Conservation (phyloP, 1,284 basidiomycete genomes). For the Sparassis latifolia region DNA sequence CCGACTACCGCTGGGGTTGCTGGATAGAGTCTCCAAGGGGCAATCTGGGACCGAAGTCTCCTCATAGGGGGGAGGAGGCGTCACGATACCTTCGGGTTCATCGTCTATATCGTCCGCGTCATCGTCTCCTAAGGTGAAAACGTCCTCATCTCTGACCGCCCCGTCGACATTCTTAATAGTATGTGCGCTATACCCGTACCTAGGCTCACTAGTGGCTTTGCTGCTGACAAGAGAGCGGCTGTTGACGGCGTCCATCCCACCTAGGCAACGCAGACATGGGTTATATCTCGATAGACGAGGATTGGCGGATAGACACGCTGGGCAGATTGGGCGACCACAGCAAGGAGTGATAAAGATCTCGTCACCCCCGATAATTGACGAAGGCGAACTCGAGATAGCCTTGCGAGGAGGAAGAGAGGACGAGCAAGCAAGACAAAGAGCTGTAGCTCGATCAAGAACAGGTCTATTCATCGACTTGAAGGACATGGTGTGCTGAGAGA, state of each 20-base stretch:
- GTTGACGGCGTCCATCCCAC: conserved; percentile 43
- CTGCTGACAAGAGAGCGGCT: conserved; percentile 13
- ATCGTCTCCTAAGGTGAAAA: conserved; percentile 58
- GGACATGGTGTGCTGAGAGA: too few species aligned
- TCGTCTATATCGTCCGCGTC: conserved; percentile 41
- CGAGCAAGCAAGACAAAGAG: conserved; percentile 60
- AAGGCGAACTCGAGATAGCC: conserved; percentile 10
- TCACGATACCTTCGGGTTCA: conserved; percentile 1
- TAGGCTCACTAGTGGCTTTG: neutral
- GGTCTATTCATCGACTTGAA: too few species aligned
- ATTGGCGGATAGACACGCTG: conserved; percentile 43
- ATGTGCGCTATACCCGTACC: conserved; percentile 1
- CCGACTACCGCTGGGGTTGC: neutral
- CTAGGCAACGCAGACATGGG: conserved; percentile 59
- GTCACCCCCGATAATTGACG: neutral
- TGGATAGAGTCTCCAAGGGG: neutral
- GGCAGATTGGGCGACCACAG: conserved; percentile 55
- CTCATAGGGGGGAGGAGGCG: conserved; percentile 8
- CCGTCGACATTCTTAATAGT: conserved; percentile 40
- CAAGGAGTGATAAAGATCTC: conserved; percentile 44
- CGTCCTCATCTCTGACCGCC: conserved; percentile 47
- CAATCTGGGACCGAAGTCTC: neutral
- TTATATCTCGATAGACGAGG: conserved; percentile 55
- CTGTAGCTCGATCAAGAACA: conserved; percentile 2
- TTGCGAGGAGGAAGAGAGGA: conserved; percentile 43